Evolutionary conservation across 2,329 filamentous ascomycete species (phyloP).

Genomic region (Exophiala aquamarina): DNA sequence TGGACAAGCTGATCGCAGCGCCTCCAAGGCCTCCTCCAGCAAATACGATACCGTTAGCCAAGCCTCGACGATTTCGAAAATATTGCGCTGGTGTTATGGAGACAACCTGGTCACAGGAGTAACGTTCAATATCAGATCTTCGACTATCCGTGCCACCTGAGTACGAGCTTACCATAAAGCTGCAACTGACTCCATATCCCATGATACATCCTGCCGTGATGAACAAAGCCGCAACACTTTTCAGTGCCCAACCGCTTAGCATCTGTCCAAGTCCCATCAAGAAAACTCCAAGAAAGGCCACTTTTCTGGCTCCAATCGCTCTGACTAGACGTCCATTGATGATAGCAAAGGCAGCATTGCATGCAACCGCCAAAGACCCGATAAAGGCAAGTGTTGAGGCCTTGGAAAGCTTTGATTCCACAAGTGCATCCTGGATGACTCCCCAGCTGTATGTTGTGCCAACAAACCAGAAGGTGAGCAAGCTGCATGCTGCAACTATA

Average conservation of each 20-base stretch:
- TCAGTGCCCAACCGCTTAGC: constrained; percentile 46
- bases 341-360: constrained; percentile 54
- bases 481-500: constrained; percentile 51
- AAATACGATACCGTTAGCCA: constrained; percentile 57
- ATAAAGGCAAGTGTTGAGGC: constrained; percentile 58
- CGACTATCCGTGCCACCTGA: not conserved
- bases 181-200: constrained; percentile 42
- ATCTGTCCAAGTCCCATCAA: constrained; percentile 53
- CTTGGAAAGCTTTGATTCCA: constrained; percentile 37
- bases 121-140: not conserved
- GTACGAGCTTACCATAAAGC: constrained; percentile 28
- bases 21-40: constrained; percentile 58
- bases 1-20: constrained; percentile 50
- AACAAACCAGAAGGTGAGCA: constrained; percentile 57
- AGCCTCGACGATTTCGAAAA: constrained; percentile 53
- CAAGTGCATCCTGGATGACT: constrained; percentile 57
- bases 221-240: constrained; percentile 49
- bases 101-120: constrained; percentile 35
- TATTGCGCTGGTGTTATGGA: constrained; percentile 54
- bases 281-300: constrained; percentile 50
- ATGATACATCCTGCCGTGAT: constrained; percentile 47
- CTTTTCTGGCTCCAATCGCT: constrained; percentile 48
- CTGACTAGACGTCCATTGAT: constrained; percentile 52
- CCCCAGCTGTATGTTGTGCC: constrained; percentile 60
- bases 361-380: constrained; percentile 53